Percentiles rank a stretch among this genome's conserved stretches.
Conservation (phyloP, 164 flowering plant genomes). For the Nymphaea colorata region DNA sequence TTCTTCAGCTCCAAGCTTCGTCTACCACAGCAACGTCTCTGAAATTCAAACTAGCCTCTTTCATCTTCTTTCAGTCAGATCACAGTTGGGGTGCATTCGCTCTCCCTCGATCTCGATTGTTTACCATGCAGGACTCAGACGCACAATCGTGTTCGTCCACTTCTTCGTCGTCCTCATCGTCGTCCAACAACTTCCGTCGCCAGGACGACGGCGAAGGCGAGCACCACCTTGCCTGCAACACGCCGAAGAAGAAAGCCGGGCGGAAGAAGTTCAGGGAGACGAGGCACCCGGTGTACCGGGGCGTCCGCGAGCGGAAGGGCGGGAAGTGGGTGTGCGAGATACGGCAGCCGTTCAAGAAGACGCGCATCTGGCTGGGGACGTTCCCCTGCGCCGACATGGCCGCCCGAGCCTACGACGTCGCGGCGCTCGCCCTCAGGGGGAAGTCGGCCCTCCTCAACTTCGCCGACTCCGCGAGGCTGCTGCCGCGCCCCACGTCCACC, state of each 20-base stretch:
- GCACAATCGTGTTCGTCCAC: no score
- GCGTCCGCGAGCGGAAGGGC: slow-evolving; percentile 26
- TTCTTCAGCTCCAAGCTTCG: no score
- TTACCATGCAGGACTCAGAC: no score
- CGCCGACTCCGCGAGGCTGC: slow-evolving; percentile 15
- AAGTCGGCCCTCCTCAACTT: slow-evolving; percentile 26
- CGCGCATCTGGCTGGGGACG: slow-evolving; percentile 48
- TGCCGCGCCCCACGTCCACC: slow-evolving; percentile 17
- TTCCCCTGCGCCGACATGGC: slow-evolving; percentile 42
- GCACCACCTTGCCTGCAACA: neutral
- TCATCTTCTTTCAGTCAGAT: no score
- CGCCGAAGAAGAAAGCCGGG: slow-evolving; percentile 21
- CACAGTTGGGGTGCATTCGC: no score
- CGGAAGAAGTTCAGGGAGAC: slow-evolving; percentile 33
- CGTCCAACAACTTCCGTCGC: no score
- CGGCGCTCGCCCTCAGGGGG: slow-evolving; percentile 32
- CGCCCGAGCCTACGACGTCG: slow-evolving; percentile 46
- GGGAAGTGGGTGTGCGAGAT: slow-evolving; percentile 44
- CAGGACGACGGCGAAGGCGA: no score
- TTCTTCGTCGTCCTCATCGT: no score
- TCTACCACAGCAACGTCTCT: no score
- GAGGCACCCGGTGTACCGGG: slow-evolving; percentile 33
- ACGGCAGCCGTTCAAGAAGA: slow-evolving; percentile 28
- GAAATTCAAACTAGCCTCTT: no score
- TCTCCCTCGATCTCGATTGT: no score